Evolutionary conservation across 2,329 filamentous ascomycete genomes (phyloP).

Genomic region (Spiromastix sp.): DNA sequence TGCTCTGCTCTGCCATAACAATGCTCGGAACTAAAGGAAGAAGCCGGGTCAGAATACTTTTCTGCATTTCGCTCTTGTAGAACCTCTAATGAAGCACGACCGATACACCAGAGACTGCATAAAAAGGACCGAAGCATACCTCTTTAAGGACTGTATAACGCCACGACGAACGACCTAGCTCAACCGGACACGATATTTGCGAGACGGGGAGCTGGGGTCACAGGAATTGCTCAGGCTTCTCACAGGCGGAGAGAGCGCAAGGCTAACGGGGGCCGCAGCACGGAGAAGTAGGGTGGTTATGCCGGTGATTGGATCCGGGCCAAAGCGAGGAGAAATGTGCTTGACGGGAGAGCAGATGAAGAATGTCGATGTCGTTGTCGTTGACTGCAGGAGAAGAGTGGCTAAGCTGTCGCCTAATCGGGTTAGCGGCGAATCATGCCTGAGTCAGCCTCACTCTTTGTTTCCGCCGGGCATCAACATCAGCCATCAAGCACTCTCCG

Average conservation of each 20-base stretch:
- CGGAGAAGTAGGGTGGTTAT: slow-evolving; percentile 5
- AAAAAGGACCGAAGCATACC: slow-evolving; percentile 22
- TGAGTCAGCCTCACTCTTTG: too few species aligned
- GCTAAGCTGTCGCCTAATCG: slow-evolving; percentile 33
- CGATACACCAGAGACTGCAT: too few species aligned
- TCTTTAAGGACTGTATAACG: slow-evolving; percentile 34
- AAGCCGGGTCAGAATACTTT: too few species aligned
- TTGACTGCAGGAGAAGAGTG: slow-evolving; percentile 24
- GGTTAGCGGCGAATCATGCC: slow-evolving; percentile 28
- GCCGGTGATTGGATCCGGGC: slow-evolving; percentile 12
- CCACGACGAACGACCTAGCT: slow-evolving; percentile 28
- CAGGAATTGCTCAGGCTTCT: slow-evolving; percentile 3
- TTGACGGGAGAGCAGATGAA: slow-evolving; percentile 21
- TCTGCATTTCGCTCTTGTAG: too few species aligned
- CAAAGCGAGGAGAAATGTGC: slow-evolving; percentile 12
- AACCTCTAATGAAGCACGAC: too few species aligned
- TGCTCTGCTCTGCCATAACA: slow-evolving; percentile 64
- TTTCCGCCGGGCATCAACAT: too few species aligned
- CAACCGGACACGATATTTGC: slow-evolving; percentile 8
- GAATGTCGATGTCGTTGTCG: slow-evolving; percentile 20
- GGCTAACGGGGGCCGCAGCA: slow-evolving; percentile 11
- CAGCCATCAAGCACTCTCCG: too few species aligned
- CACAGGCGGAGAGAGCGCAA: slow-evolving; percentile 8
- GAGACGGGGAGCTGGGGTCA: slow-evolving; percentile 3
- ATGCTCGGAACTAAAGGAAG: slow-evolving; percentile 39